Evolutionary conservation across 768 basidiomycete species (phyloP).

Genomic region (Psilocybe tampanensis): DNA sequence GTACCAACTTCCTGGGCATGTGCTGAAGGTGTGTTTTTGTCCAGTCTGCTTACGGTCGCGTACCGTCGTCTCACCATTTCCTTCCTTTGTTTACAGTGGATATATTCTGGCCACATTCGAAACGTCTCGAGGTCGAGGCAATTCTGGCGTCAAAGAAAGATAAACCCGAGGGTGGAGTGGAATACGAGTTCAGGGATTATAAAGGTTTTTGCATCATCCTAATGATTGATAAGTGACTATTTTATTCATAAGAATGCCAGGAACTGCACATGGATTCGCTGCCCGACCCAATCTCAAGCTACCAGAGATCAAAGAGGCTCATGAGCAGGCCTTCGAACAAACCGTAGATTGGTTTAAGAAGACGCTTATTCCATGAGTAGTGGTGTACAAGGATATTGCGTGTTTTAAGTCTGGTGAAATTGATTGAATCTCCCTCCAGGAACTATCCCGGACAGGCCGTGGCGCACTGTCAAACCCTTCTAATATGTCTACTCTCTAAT

Average conservation of each 20-base stretch:
- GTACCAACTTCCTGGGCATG: constrained; percentile 39
- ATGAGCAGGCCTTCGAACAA: constrained; percentile 41
- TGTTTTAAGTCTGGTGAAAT: too few species aligned
- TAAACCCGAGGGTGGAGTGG: constrained; percentile 26
- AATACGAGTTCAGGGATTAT: constrained; percentile 46
- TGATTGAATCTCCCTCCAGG: too few species aligned
- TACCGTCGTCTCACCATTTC: too few species aligned
- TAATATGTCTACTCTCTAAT: too few species aligned
- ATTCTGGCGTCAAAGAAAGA: constrained; percentile 33
- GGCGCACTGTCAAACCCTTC: too few species aligned
- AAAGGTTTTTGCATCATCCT: constrained; percentile 32
- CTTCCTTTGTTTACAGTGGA: constrained; percentile 35
- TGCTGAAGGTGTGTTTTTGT: constrained; percentile 35
- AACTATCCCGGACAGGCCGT: too few species aligned
- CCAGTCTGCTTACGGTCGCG: too few species aligned
- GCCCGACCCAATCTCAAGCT: constrained; percentile 38
- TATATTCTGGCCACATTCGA: constrained; percentile 28
- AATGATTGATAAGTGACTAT: not conserved
- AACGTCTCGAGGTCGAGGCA: constrained; percentile 34
- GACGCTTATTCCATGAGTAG: constrained; percentile 2
- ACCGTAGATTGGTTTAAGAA: constrained; percentile 46
- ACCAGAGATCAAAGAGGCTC: constrained; percentile 40
- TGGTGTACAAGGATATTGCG: not conserved
- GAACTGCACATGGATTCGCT: constrained; percentile 47
- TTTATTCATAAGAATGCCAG: constrained; percentile 18